Evolutionary conservation across 169 alveolate species (phyloP).

Genomic region (Plasmodium malariae): DNA sequence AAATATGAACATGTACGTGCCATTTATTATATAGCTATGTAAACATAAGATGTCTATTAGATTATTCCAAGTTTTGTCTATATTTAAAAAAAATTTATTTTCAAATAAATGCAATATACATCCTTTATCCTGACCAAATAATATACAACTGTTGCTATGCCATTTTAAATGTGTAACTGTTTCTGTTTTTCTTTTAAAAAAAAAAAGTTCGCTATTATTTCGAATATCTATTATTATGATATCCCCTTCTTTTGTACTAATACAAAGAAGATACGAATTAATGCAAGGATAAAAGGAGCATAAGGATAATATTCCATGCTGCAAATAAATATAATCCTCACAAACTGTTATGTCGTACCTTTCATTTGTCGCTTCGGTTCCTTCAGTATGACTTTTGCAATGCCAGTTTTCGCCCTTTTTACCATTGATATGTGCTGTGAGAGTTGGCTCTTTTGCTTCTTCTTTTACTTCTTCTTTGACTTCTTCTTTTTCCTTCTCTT

Average conservation of each 20-base stretch:
- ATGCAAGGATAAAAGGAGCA: conserved; percentile 69
- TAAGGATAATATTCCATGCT: conserved; percentile 52
- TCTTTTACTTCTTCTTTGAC: background rate
- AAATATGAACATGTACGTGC: conserved; percentile 24
- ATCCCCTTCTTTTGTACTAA: conserved; percentile 59
- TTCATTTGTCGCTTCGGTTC: background rate
- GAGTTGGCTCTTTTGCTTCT: background rate
- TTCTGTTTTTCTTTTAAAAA: conserved; percentile 64
- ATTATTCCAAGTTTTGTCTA: conserved; percentile 37
- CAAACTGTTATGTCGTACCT: background rate
- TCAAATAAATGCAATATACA: conserved; percentile 55
- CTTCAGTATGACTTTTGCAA: background rate
- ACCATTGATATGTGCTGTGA: background rate
- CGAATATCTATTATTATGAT: conserved; percentile 52
- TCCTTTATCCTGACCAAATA: conserved; percentile 72
- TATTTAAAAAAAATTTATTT: conserved; percentile 60
- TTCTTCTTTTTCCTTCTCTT: background rate
- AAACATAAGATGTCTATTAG: conserved; percentile 23
- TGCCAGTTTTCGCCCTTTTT: background rate
- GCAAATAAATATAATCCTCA: conserved; percentile 26
- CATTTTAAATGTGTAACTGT: conserved; percentile 49
- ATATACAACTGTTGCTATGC: conserved; percentile 39
- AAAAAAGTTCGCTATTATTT: conserved; percentile 49
- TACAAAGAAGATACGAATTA: conserved; percentile 35
- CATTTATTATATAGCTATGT: conserved; percentile 34